Evolutionary conservation across 208 protist genomes (phyloP).

Genomic region (Wallacemonas sp.): DNA sequence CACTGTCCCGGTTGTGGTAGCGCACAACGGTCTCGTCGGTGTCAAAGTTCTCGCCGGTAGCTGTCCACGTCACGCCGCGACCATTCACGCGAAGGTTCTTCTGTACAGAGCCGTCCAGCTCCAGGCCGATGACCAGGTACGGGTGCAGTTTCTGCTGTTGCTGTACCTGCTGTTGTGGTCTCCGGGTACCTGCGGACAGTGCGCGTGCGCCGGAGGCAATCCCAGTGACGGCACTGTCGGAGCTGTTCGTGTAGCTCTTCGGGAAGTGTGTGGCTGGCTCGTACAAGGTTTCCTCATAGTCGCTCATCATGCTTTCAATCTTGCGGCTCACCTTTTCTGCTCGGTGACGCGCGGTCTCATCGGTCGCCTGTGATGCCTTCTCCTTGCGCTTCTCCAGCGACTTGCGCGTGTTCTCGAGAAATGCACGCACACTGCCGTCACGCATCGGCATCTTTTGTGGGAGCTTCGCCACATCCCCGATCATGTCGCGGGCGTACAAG

Average conservation of each 20-base stretch:
- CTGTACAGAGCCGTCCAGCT: slow-evolving; percentile 8
- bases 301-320: slow-evolving; percentile 23
- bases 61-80: slow-evolving; percentile 9
- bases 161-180: not conserved
- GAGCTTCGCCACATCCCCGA: not conserved
- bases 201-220: slow-evolving; percentile 1
- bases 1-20: not conserved
- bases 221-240: not conserved
- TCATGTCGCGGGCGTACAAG: slow-evolving; percentile 5
- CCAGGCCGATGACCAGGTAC: slow-evolving; percentile 21
- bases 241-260: slow-evolving; percentile 1
- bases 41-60: slow-evolving; percentile 28
- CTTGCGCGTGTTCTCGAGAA: slow-evolving; percentile 17
- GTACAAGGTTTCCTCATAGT: slow-evolving; percentile 22
- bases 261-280: slow-evolving; percentile 8
- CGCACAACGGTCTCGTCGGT: slow-evolving; percentile 15
- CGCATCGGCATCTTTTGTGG: slow-evolving; percentile 14
- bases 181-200: not conserved
- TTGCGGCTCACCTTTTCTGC: not conserved
- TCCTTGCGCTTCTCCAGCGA: slow-evolving; percentile 16
- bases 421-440: slow-evolving; percentile 24
- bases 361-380: not conserved
- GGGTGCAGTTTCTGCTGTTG: slow-evolving; percentile 9
- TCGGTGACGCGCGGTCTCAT: not conserved
- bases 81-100: slow-evolving; percentile 2